A percentile compares a stretch with the other conserved stretches of the same genome.
phyloP scores from a whole-genome alignment of 2,329 filamentous ascomycete species.

The Diaporthe citrichinensis region DNA sequence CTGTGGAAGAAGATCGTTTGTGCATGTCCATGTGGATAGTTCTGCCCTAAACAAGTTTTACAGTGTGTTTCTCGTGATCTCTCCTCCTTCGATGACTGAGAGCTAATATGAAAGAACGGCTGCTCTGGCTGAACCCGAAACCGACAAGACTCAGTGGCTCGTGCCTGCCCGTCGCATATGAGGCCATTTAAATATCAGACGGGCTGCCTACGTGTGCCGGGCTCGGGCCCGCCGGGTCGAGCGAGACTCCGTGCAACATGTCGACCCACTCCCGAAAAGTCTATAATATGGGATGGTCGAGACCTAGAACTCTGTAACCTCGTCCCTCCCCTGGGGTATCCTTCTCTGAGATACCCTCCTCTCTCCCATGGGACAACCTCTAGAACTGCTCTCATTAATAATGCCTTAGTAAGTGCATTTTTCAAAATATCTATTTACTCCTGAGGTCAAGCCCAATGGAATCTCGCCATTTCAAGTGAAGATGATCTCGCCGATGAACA shows the following conservation, averaged over 20 bases:
- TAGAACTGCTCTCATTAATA: background rate
- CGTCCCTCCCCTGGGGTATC: too few species aligned
- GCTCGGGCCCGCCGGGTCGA: background rate
- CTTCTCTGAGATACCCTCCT: too few species aligned
- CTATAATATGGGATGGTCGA: background rate
- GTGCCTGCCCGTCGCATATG: background rate
- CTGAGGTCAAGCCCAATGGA: background rate
- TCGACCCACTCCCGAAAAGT: slow-evolving; percentile 17
- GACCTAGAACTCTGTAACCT: background rate
- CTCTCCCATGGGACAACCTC: too few species aligned
- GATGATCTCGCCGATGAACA: background rate
- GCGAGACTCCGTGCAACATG: background rate
- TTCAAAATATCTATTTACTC: too few species aligned
- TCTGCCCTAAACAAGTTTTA: too few species aligned
- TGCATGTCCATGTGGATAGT: background rate
- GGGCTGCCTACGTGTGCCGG: background rate
- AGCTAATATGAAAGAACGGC: background rate
- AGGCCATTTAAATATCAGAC: slow-evolving; percentile 1
- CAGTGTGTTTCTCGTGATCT: background rate
- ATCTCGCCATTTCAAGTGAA: background rate
- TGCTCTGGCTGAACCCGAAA: background rate
- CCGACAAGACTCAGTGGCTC: background rate
- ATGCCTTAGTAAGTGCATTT: background rate
- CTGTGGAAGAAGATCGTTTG: background rate
- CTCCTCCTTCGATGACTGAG: background rate